A percentile compares a stretch with the other conserved stretches of the same genome.
Conservation (phyloP, 1,284 basidiomycete species). For the Rugosomyces carneus region DNA sequence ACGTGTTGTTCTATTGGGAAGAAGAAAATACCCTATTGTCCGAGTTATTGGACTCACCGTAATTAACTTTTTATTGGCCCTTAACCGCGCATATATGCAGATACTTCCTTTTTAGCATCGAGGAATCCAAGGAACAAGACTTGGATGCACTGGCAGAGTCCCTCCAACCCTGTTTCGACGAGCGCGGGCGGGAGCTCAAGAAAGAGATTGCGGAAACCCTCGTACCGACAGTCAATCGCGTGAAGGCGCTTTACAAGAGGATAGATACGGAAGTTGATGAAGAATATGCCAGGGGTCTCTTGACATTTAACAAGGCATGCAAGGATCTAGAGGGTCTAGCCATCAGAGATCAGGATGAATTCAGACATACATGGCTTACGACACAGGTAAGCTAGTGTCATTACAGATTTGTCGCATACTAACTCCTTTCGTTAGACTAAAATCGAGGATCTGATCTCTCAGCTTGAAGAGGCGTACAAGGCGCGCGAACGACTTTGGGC, state of each 20-base stretch:
- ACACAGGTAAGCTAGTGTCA: slow-evolving; percentile 35
- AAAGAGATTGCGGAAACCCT: slow-evolving; percentile 45
- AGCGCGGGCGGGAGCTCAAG: slow-evolving; percentile 36
- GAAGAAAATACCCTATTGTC: slow-evolving; percentile 48
- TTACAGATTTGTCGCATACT: slow-evolving; percentile 1
- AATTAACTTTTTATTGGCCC: slow-evolving; percentile 5
- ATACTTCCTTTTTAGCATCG: slow-evolving; percentile 14
- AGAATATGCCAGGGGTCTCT: slow-evolving; percentile 38
- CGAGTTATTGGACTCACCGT: slow-evolving; percentile 45
- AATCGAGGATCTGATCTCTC: slow-evolving; percentile 29
- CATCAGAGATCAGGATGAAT: slow-evolving; percentile 36
- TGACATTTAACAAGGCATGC: slow-evolving; percentile 48
- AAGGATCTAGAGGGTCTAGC: slow-evolving; percentile 42
- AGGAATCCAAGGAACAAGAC: slow-evolving; percentile 27
- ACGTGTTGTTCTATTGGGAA: slow-evolving; percentile 42
- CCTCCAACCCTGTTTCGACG: slow-evolving; percentile 42
- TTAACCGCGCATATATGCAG: slow-evolving; percentile 15
- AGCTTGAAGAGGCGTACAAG: slow-evolving; percentile 40
- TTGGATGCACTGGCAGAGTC: slow-evolving; percentile 38
- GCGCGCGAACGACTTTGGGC: slow-evolving; percentile 41
- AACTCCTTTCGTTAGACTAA: slow-evolving; percentile 18
- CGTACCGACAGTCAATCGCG: slow-evolving; percentile 44
- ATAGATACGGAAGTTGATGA: slow-evolving; percentile 45
- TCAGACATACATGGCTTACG: slow-evolving; percentile 32
- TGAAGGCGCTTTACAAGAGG: slow-evolving; percentile 37